Evolutionary conservation across 257 asterid genomes (phyloP), one percentile per base, ranked within the genome.

Genomic region (Orobanche coerulescens): DNA sequence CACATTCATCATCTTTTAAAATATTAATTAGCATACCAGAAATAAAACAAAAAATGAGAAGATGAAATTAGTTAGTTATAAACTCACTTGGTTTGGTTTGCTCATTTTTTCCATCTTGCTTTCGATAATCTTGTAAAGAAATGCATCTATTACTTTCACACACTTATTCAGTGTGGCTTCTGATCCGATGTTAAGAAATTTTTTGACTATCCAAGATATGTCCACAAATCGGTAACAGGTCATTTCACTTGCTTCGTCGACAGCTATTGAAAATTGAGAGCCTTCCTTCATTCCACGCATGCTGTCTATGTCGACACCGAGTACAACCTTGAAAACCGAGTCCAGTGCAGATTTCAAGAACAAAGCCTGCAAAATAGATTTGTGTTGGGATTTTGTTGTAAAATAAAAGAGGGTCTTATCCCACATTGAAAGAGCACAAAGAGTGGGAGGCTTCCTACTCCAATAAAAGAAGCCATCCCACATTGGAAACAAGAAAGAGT

Each of bases 311-410:
- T 83, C 92, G 62, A 83, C 85, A 3, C 92, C 92, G 4, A 86
- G 78, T 0, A 73, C 87, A 54, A 86, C 84, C 76, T 75, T 81
- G 58, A 86, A 81, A 36, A 83, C 84, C 8, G 94, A 82, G 71
- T 85, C 94, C 36, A 85, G 42, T 2, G 90, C 74, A 23, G 84
- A 71, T 73, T 79, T 85, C 94, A 82, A 82, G 68, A 85, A 78
- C 71, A 81, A 56, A 55, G 74, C 94, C 94, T 84, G 87, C 62
- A 30, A 51, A 33, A 28, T 1, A 8, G 53, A 28, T n/a, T n/a
- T 23, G 1, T 5, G 9, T 33, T 4, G 25, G 44, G 22, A 24
- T 34, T 22, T 3, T 31, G 53, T 3, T 50, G 14, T 16, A 47
- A 9, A 33, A 40, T 12, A n/a, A n/a, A n/a, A n/a, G n/a, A n/a